Evolutionary conservation across 2,329 filamentous ascomycete species (phyloP), one percentile per base, ranked within the genome.

Genomic region (Beauveria asiatica): DNA sequence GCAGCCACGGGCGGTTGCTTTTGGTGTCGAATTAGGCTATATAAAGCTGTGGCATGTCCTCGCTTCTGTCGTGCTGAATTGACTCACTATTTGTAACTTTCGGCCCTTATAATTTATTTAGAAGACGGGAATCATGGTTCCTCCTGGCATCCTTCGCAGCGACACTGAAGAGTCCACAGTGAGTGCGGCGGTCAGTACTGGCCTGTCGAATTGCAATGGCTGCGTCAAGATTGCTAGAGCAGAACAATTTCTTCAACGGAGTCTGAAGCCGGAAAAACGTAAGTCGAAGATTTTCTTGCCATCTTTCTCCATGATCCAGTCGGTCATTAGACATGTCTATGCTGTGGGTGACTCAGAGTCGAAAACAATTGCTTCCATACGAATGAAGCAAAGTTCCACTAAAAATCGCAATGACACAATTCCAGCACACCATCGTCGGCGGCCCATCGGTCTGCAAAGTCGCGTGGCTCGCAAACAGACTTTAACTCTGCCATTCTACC

Each of bases 371-470:
- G 33, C 17, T 9, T 7, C 27, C 17, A 33, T 33, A 5, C 30
- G 30, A 33, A 11, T 33, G 10, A 33, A 33, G 30, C 30, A 10
- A 33, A 19, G 46, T 48, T 23, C 57, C 57, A 59, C 57, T 59
- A 48, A 59, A 53, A 53, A 51, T 53, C 57, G 57, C 57, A 60
- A 60, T 60, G 58, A 50, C 58, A 60, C 51, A 60, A 55, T 60
- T 51, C 44, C 58, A 60, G 54, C 58, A 60, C 58, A 60, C 45
- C 58, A 60, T 60, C 50, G 30, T 41, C 49, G 51, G 46, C 19
- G 33, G 41, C 19, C 16, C 16, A 54, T 59, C 57, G 57, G 57
- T 27, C 44, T 23, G 56, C 46, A 44, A 50, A 44, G 23, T 17
- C 27, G 23, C 33, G 23, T 44, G 51, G n/a, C 53, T 54, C 5